Evolutionary conservation across 1,284 basidiomycete genomes (phyloP), one percentile per base, ranked within the genome.

Genomic region (Golubevia pallescens): DNA sequence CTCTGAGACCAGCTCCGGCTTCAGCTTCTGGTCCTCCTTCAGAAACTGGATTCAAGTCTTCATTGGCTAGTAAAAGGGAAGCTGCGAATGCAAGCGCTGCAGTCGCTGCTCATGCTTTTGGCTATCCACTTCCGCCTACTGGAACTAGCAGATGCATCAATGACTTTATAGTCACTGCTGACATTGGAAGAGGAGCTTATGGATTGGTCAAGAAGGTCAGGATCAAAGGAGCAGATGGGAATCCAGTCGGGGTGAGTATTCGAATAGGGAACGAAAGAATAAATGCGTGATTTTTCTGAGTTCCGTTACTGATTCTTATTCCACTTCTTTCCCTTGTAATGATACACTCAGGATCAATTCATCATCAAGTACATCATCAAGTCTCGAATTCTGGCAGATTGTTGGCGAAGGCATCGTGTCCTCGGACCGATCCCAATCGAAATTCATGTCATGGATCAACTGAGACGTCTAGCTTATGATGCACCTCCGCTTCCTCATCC

Each of bases 311-410:
- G 90, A 19, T 58, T 42, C 13, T 32, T 54, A 34, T 32, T 2
- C 52, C 7, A 55, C 3, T 13, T 8, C n/a, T 19, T 19, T n/a
- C n/a, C n/a, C n/a, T n/a, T n/a, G n/a, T n/a, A n/a, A n/a, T n/a
- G n/a, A n/a, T n/a, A n/a, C n/a, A n/a, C n/a, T 10, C 80, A 89
- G 84, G 87, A 88, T 5, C 87, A 88, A 66, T 87, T 97, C 64
- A 92, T 98, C 74, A 95, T 98, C 88, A 99, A 99, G 85, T 96
- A 97, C 86, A 92, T 99, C 81, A 96, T 98, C 88, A 99, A 99
- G 87, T 95, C 93, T 65, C 92, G 95, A 61, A 99, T 99, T 69
- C 89, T 99, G 59, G 97, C 96, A 20, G 96, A 99, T 87, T 99
- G 95, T 85, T 99, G 97, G 97, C 97, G 88, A 92, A 93, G 87